These are phyloP conservation scores for Yarrowia sp. DNA, from an alignment of 805 yeast species.

Conservation along the genomic window DNA sequence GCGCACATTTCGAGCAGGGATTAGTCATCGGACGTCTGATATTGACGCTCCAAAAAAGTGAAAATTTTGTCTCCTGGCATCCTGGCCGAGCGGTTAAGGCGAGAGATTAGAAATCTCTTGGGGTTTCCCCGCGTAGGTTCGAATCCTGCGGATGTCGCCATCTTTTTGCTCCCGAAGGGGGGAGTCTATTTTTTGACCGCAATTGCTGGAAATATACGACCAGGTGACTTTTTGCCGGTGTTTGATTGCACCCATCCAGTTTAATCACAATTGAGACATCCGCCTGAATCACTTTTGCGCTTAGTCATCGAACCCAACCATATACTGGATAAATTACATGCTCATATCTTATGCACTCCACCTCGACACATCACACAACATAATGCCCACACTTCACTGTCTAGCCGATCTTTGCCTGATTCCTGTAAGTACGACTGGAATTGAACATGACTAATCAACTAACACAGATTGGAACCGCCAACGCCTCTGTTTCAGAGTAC, in stretches of 20 bases:
- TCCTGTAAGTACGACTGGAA: conserved; percentile 52
- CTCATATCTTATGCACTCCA: not conserved
- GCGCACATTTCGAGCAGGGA: too few species aligned
- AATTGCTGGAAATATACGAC: too few species aligned
- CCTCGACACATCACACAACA: not conserved
- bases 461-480: conserved; percentile 65
- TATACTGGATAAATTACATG: not conserved
- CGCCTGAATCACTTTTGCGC: too few species aligned
- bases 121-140: conserved; percentile 26
- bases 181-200: not conserved
- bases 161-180: not conserved
- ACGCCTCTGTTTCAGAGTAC: conserved; percentile 77
- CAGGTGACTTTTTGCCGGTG: too few species aligned
- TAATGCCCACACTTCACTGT: conserved; percentile 49
- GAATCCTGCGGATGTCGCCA: conserved; percentile 26
- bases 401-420: conserved; percentile 82
- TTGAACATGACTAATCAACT: not conserved
- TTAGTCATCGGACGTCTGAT: not conserved
- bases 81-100: conserved; percentile 26
- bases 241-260: too few species aligned
- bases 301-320: not conserved
- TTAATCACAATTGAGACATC: too few species aligned
- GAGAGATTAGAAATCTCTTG: conserved; percentile 25
- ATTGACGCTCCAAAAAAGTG: not conserved
- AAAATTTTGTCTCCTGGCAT: not conserved